These are phyloP conservation scores for Saposhnikovia divaricata DNA, from an alignment of 129 eudicot genomes.

Conservation along the genomic window DNA sequence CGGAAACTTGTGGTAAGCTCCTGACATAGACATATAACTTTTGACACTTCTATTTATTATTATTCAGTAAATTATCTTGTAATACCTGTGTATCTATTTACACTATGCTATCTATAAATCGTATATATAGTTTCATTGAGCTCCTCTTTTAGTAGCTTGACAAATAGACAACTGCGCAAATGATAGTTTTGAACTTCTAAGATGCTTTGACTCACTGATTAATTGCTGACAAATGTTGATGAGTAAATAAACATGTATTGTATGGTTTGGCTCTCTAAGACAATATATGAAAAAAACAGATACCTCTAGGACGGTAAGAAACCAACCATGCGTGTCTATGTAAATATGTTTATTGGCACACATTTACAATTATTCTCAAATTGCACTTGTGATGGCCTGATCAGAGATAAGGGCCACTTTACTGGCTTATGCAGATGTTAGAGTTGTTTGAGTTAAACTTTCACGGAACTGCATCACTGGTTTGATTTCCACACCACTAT, in stretches of 20 bases:
- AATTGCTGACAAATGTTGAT: background rate
- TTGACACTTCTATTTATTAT: background rate
- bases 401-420: background rate
- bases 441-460: background rate
- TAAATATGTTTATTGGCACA: background rate
- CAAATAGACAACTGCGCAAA: background rate
- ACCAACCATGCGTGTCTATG: background rate
- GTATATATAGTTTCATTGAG: background rate
- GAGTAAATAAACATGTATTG: background rate
- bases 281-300: background rate
- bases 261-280: background rate
- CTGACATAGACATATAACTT: background rate
- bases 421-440: background rate
- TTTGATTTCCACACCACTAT: background rate
- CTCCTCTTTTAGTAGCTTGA: background rate
- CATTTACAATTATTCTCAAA: background rate
- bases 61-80: background rate
- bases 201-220: background rate
- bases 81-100: background rate
- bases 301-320: background rate
- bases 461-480: background rate
- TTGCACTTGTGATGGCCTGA: background rate
- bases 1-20: slow-evolving; percentile 68
- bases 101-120: background rate
- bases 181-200: background rate